Base-by-base conservation (phyloP, 495 filamentous ascomycete species). In the Neurospora tetraspora region DNA sequence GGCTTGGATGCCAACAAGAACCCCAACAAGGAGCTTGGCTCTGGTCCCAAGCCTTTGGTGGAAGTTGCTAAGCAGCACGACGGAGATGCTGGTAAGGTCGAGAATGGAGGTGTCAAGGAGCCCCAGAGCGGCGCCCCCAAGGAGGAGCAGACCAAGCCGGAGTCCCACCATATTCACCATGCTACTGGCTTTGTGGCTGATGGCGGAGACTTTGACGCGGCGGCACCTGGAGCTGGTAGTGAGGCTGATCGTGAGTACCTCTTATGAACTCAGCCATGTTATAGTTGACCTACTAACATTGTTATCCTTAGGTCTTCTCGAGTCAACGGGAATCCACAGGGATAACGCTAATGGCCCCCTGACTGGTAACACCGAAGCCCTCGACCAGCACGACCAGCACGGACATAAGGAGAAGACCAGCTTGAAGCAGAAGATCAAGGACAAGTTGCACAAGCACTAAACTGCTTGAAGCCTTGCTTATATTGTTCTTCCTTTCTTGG, bases 161-260 rank as follows among this genome's bases (percentile, higher is more conserved):
- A 65, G 53, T 36, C 53, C 0, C 53, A 65, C 2, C 53, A 16
- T 14, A 9, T 34, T 7, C 53, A 65, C 27, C 53, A 65, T 65
- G 53, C 82, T n/a, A 88, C 85, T 2, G 84, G 84, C 14, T 69
- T 90, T 27, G 76, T 79, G 39, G 88, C 88, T 20, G 89, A 91
- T 40, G 89, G 90, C 11, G 90, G 90, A 0, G 85, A 92, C 71
- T 91, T 92, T 73, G 90, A 92, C 75, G 90, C 88, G 1, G 80
- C 84, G 37, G 83, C 82, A 34, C 86, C 90, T 1, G 90, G 90
- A 9, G 90, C 90, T 8, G 90, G 89, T 0, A 77, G 78, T 40
- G 90, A 92, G 78, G 90, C 89, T 69, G 88, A 90, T 76, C 85
- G 90, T 91, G 83, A 82, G 89, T 68, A 4, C 31, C 45, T 70